A percentile compares a stretch with the other conserved stretches of the same genome.
Conservation (phyloP, 176 grass and related monocot genomes). For the Oryza australiensis region DNA sequence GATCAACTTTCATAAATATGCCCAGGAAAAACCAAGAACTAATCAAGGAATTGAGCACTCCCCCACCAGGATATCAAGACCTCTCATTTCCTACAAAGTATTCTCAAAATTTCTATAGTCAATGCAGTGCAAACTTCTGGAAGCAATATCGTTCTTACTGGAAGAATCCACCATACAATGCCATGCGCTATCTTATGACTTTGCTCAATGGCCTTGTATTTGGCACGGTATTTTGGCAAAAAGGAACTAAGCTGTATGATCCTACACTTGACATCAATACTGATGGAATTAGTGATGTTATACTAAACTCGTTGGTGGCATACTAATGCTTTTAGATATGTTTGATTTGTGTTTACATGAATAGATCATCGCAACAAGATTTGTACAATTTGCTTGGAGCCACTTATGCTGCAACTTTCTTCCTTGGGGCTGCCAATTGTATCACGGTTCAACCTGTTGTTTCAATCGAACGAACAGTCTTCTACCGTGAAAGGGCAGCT, state of each 20-base stretch:
- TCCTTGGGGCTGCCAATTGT: slow-evolving; percentile 70
- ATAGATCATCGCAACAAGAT: slow-evolving; percentile 70
- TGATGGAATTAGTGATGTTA: slow-evolving; percentile 19
- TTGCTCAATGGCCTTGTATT: slow-evolving; percentile 67
- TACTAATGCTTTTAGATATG: slow-evolving; percentile 28
- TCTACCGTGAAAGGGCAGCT: slow-evolving; percentile 88
- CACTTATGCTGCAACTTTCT: slow-evolving; percentile 77
- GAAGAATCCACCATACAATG: slow-evolving; percentile 92
- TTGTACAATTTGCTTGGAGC: slow-evolving; percentile 72
- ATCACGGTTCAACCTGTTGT: slow-evolving; percentile 77
- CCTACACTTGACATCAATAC: slow-evolving; percentile 11
- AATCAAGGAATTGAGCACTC: slow-evolving; percentile 75
- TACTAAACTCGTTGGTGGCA: not conserved
- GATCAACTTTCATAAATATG: slow-evolving; percentile 19
- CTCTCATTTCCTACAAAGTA: slow-evolving; percentile 84
- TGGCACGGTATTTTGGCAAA: slow-evolving; percentile 85
- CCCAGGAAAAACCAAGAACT: slow-evolving; percentile 54
- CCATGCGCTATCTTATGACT: slow-evolving; percentile 78
- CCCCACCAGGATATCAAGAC: slow-evolving; percentile 54
- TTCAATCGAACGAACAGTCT: slow-evolving; percentile 73
- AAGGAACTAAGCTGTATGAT: slow-evolving; percentile 67
- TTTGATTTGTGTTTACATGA: slow-evolving; percentile 13
- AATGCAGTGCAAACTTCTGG: slow-evolving; percentile 76
- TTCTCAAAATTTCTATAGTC: slow-evolving; percentile 60
- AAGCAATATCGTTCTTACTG: slow-evolving; percentile 87